A percentile compares a stretch with the other conserved stretches of the same genome.
These are phyloP conservation scores for Sporothrix inflata DNA, from an alignment of 2,329 filamentous ascomycete genomes.

Conservation along the genomic window DNA sequence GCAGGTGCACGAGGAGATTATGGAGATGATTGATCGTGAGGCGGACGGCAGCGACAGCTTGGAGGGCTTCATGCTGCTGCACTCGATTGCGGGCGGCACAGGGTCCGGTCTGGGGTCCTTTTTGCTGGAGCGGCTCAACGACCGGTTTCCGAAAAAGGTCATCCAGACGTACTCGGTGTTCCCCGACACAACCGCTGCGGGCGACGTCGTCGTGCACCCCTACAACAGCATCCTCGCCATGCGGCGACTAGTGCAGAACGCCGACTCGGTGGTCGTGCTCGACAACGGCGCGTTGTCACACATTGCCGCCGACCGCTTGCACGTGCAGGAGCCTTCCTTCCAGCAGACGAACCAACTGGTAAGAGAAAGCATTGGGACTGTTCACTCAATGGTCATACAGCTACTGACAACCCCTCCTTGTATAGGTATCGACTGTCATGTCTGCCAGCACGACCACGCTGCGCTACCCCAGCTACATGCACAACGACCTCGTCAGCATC, in stretches of 20 bases:
- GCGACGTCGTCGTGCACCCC: constrained; percentile 94
- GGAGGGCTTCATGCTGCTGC: constrained; percentile 98
- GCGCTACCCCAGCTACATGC: constrained; percentile 98
- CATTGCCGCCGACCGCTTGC: constrained; percentile 91
- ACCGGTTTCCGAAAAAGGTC: constrained; percentile 97
- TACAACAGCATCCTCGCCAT: constrained; percentile 97
- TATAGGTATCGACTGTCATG: constrained; percentile 92
- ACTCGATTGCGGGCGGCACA: constrained; percentile 96
- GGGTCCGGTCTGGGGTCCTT: constrained; percentile 96
- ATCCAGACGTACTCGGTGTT: constrained; percentile 99
- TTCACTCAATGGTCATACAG: background rate
- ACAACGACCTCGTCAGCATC: constrained; percentile 98
- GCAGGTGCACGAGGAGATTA: constrained; percentile 89
- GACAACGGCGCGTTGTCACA: constrained; percentile 93
- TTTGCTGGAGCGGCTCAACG: constrained; percentile 91
- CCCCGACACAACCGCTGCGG: constrained; percentile 83
- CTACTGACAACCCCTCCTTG: background rate
- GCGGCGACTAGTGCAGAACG: constrained; percentile 89
- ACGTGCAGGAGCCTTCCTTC: constrained; percentile 94
- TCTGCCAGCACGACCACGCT: constrained; percentile 96
- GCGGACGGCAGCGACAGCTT: constrained; percentile 97
- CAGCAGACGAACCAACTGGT: constrained; percentile 97
- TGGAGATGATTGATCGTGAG: constrained; percentile 99
- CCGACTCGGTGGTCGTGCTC: constrained; percentile 94
- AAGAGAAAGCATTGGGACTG: constrained; percentile 6